Base-by-base conservation (phyloP, 257 asterid species). In the Nicotiana obtusifolia region DNA sequence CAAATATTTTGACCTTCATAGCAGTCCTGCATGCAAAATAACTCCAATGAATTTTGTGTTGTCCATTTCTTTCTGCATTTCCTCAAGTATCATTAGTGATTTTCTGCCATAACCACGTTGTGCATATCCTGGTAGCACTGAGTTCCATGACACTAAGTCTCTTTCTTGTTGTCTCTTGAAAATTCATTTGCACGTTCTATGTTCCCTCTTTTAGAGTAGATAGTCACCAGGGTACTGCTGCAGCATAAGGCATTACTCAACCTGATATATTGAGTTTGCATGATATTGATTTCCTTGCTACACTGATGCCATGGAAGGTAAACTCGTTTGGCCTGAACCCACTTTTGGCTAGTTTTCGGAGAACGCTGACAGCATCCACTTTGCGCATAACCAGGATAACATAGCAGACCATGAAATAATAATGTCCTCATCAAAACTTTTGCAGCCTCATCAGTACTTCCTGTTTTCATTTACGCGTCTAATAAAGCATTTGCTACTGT, bases 351-450 rank as follows among this genome's bases (percentile, higher is more conserved):
- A 94, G 77, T 80, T 84, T 88, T 53, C 81, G n/a, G 60, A 90
- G 93, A 71, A 90, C 77, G 5, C 60, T 86, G 35, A 92, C 91
- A 30, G 97, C 96, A 90, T 81, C 90, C 91, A 66, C 83, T 84
- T 84, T 91, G 95, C 10, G 92, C 94, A 85, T 90, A 92, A 76
- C 97, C 97, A 82, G 91, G 91, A 88, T 82, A 94, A 81, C 97
- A 94, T 93, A 5, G 97, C 97, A 77, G 98, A 95, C 98, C 98
- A 91, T 67, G 96, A 93, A 86, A 95, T 93, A 54, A 95, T 81
- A 83, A 93, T 98, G 86, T 90, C 95, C 52, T 31, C 81, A 64
- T 85, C 85, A 82, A 95, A 93, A 76, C 87, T 88, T 85, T 88
- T 49, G 88, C 86, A 31, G 98, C 97, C 80, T 90, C 92, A 52